phyloP scores from a whole-genome alignment of 202 grass and related monocot species.

The Saccharum hybrid region DNA sequence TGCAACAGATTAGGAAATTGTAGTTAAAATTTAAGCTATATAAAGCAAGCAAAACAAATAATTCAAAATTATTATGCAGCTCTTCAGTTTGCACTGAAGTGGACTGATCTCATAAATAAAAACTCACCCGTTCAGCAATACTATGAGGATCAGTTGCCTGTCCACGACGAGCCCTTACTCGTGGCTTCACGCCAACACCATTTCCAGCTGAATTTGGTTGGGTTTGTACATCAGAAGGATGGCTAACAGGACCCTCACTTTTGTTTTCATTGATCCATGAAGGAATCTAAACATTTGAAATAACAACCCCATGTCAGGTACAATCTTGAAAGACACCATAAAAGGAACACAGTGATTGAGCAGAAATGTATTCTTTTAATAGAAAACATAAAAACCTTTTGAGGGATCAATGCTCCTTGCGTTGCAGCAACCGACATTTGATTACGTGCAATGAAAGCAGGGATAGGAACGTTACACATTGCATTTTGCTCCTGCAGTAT shows the following conservation, averaged over 20 bases:
- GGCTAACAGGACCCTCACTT: constrained; percentile 52
- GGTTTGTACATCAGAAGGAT: constrained; percentile 47
- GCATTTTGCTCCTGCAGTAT: constrained; percentile 61
- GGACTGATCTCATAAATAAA: background rate
- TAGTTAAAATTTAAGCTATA: constrained; percentile 29
- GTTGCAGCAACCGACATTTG: constrained; percentile 44
- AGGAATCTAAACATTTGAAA: no score
- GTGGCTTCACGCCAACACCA: constrained; percentile 60
- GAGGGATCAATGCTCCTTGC: constrained; percentile 36
- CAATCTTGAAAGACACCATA: constrained; percentile 19
- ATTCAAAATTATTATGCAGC: constrained; percentile 17
- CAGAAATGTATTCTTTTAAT: constrained; percentile 4
- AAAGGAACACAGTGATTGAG: constrained; percentile 7
- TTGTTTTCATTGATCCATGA: constrained; percentile 43
- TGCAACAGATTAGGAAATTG: constrained; percentile 44
- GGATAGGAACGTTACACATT: constrained; percentile 43
- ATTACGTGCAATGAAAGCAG: constrained; percentile 43
- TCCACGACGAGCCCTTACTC: constrained; percentile 75
- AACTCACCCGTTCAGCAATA: constrained; percentile 73
- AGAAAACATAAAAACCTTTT: constrained; percentile 49
- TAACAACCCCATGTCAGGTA: constrained; percentile 16
- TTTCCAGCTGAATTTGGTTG: constrained; percentile 53
- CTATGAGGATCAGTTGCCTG: constrained; percentile 86
- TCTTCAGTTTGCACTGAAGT: constrained; percentile 22
- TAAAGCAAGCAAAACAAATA: background rate